These are phyloP conservation scores for Zygosaccharomyces bailii DNA, from an alignment of 805 yeast genomes.

Conservation along the genomic window DNA sequence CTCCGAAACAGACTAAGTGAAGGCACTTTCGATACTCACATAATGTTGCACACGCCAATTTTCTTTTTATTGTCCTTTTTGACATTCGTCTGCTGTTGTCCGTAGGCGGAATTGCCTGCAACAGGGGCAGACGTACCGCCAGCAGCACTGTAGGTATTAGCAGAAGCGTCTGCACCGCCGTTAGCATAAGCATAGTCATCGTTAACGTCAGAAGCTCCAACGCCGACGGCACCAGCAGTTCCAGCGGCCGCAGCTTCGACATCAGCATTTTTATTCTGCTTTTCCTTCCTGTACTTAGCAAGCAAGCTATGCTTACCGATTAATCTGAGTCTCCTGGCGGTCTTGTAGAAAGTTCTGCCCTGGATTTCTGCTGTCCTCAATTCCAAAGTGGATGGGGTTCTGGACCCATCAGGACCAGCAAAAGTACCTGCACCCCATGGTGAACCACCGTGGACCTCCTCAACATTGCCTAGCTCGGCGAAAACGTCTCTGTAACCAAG, in stretches of 20 bases:
- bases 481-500: conserved; percentile 65
- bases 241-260: conserved; percentile 1
- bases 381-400: conserved; percentile 64
- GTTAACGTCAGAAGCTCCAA: conserved; percentile 11
- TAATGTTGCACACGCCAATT: conserved; percentile 1
- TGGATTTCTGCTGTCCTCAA: conserved; percentile 60
- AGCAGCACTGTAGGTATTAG: conserved; percentile 5
- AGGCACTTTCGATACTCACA: conserved; percentile 1
- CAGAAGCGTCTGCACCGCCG: conserved; percentile 7
- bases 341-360: conserved; percentile 60
- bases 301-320: neutral
- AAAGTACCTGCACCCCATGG: conserved; percentile 86
- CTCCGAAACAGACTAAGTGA: neutral
- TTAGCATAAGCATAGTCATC: conserved; percentile 9
- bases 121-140: conserved; percentile 4
- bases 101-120: neutral
- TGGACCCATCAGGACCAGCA: conserved; percentile 74
- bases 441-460: conserved; percentile 75
- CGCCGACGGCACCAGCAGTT: conserved; percentile 2
- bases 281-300: conserved; percentile 2
- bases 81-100: conserved; percentile 1
- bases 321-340: conserved; percentile 36
- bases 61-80: neutral
- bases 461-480: conserved; percentile 51
- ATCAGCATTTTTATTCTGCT: conserved; percentile 3